Conservation (phyloP, 371 early-diverging fungal species). For the Circinella umbellata region DNA sequence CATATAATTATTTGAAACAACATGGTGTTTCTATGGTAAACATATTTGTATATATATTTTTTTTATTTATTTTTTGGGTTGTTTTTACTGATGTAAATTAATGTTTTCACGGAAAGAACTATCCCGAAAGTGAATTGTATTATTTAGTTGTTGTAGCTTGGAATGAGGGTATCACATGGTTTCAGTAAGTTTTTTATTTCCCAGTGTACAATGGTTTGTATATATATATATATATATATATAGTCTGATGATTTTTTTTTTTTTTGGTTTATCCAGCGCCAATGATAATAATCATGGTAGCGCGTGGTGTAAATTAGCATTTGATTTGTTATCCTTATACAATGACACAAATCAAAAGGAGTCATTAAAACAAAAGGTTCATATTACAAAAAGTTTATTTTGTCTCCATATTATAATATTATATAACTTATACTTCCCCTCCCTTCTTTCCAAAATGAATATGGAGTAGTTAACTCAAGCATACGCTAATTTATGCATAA, state of each 20-base stretch:
- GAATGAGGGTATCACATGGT: constrained; percentile 25
- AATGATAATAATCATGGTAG: constrained; percentile 6
- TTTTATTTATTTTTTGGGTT: background rate
- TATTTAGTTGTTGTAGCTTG: constrained; percentile 20
- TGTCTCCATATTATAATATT: too few species aligned
- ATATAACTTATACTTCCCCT: too few species aligned
- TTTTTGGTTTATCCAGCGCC: constrained; percentile 2
- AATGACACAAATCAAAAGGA: background rate
- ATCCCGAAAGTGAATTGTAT: constrained; percentile 21
- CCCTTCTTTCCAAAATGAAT: background rate
- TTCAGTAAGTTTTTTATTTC: constrained; percentile 16
- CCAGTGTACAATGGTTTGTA: background rate
- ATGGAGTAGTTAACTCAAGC: background rate
- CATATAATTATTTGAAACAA: constrained; percentile 8
- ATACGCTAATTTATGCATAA: background rate
- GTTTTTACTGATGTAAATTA: background rate
- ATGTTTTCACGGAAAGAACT: background rate
- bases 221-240: too few species aligned
- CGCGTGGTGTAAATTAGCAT: constrained; percentile 12
- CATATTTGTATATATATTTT: background rate
- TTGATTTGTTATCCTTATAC: constrained; percentile 9
- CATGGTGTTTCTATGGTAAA: background rate
- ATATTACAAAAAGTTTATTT: background rate
- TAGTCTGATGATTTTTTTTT: constrained; percentile 6
- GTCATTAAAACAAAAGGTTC: background rate